These are phyloP conservation scores for Populus pruinosa DNA, from an alignment of 345 rosid genomes.

Conservation along the genomic window DNA sequence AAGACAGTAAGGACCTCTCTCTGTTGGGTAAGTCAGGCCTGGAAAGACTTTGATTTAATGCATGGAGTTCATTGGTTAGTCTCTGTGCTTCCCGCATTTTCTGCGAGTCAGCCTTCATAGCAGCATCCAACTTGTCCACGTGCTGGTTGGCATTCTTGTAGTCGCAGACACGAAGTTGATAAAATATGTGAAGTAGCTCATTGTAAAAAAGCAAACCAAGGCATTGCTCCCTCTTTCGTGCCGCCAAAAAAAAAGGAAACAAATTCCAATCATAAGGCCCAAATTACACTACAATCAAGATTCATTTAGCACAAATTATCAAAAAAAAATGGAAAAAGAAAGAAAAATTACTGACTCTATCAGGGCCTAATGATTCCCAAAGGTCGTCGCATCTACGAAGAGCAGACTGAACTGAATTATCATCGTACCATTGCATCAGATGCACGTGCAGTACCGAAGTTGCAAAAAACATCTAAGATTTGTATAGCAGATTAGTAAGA, in stretches of 20 bases:
- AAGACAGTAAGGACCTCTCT: conserved; percentile 58
- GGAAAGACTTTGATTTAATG: conserved; percentile 67
- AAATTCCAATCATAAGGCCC: neutral
- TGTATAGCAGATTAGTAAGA: neutral
- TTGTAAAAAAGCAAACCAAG: conserved; percentile 84
- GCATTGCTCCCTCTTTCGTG: conserved; percentile 52
- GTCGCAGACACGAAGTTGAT: conserved; percentile 75
- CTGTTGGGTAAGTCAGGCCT: conserved; percentile 55
- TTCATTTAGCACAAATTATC: neutral
- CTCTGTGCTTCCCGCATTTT: conserved; percentile 46
- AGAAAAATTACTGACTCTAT: conserved; percentile 50
- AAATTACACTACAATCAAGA: neutral
- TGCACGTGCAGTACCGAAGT: conserved; percentile 84
- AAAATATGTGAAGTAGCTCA: conserved; percentile 86
- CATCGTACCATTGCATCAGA: conserved; percentile 88
- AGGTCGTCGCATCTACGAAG: conserved; percentile 61
- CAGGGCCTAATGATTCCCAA: conserved; percentile 67
- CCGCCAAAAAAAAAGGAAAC: conserved; percentile 1
- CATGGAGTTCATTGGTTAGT: conserved; percentile 55
- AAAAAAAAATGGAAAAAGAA: neutral
- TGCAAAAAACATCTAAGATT: conserved; percentile 78
- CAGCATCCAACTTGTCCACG: conserved; percentile 81
- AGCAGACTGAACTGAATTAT: conserved; percentile 60
- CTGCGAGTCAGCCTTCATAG: conserved; percentile 71
- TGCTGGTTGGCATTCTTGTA: conserved; percentile 87